phyloP scores from a whole-genome alignment of 2,329 filamentous ascomycete genomes.

The Juglanconis juglandina region DNA sequence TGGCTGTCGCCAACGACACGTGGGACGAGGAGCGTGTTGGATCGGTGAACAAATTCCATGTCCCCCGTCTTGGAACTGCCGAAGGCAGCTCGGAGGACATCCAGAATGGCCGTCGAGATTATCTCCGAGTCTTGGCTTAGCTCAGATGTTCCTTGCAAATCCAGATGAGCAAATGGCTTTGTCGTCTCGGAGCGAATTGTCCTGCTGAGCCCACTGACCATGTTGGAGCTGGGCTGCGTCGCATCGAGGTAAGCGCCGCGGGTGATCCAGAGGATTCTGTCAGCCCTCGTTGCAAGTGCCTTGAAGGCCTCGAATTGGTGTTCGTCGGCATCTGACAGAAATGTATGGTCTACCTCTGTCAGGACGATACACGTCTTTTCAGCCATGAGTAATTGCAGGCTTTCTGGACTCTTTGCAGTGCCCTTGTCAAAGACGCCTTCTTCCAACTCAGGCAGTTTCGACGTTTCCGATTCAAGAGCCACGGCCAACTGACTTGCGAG shows the following conservation, averaged over 20 bases:
- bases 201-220: conserved; percentile 43
- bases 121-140: conserved; percentile 22
- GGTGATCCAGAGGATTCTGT: conserved; percentile 25
- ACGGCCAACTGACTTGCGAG: neutral
- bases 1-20: conserved; percentile 37
- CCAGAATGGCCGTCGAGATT: conserved; percentile 24
- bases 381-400: neutral
- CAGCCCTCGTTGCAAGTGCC: neutral
- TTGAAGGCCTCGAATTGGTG: conserved; percentile 22
- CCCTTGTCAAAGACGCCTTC: neutral
- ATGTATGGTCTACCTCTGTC: conserved; percentile 26
- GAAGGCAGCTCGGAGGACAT: conserved; percentile 36
- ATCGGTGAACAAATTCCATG: conserved; percentile 41
- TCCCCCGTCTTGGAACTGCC: conserved; percentile 28
- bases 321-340: conserved; percentile 22
- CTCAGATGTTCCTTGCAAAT: conserved; percentile 34
- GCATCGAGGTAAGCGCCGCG: conserved; percentile 5
- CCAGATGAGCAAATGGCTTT: conserved; percentile 42
- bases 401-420: neutral
- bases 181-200: conserved; percentile 45
- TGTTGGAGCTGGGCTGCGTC: conserved; percentile 31
- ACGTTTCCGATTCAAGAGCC: neutral
- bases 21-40: conserved; percentile 36
- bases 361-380: conserved; percentile 25
- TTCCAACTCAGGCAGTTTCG: neutral